Evolutionary conservation across 306 rosid species (phyloP).

Genomic region (Medicago ruthenica): DNA sequence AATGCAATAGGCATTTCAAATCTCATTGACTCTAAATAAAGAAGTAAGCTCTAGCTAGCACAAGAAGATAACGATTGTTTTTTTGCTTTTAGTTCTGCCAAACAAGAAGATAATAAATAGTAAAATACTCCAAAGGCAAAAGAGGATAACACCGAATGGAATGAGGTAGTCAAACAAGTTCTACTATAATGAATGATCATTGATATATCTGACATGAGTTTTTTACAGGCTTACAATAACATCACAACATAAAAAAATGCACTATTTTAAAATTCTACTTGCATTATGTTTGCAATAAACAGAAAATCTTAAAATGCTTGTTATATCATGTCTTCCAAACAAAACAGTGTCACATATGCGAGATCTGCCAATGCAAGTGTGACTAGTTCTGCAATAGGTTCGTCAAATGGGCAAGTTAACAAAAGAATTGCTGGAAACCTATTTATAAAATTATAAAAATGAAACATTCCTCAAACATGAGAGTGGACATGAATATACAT

Average conservation of each 20-base stretch:
- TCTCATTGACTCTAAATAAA: background rate
- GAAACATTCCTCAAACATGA: constrained; percentile 21
- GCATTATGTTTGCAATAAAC: background rate
- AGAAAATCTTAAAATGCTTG: background rate
- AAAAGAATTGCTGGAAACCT: background rate
- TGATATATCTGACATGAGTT: background rate
- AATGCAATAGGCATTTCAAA: constrained; percentile 24
- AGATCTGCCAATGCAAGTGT: no score
- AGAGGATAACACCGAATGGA: background rate
- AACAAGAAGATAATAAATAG: no score
- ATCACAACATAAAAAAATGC: background rate
- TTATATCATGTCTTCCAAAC: background rate
- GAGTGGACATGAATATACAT: constrained; percentile 13
- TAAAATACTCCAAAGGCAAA: no score
- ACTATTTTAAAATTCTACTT: background rate
- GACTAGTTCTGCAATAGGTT: constrained; percentile 3
- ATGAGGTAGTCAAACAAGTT: background rate
- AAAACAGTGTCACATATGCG: background rate
- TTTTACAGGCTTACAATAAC: background rate
- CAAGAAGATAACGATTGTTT: no score
- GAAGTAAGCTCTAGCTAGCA: background rate
- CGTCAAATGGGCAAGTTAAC: constrained; percentile 3
- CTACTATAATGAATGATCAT: constrained; percentile 1
- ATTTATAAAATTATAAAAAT: background rate
- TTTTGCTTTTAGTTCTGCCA: no score